Evolutionary conservation across 257 asterid species (phyloP), one percentile per base, ranked within the genome.

Genomic region (Fraxinus cuspidata): DNA sequence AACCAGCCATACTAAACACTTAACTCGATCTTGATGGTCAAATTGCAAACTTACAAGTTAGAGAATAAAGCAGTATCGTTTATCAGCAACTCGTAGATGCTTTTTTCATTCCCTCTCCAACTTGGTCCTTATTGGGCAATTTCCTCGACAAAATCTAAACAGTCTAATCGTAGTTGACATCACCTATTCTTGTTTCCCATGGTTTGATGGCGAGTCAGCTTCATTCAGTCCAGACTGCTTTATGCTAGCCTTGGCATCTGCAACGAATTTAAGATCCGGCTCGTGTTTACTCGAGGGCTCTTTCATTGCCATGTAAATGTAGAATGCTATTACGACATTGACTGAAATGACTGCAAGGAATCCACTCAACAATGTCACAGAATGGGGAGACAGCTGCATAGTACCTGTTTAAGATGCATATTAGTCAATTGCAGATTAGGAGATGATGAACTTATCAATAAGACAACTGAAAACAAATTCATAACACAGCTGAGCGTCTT

Each of bases 211-310:
- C 19, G 80, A 74, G 21, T 58, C 84, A 0, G 29, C 79, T 66
- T 78, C 85, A 44, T 71, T 82, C 82, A 75, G 83, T 56, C 80
- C 83, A 34, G 71, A 28, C 74, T 80, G 88, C 75, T 78, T 85
- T 29, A 91, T 70, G 75, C 96, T 89, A 65, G 89, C 91, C 87
- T 84, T 88, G 47, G 96, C 96, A 63, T 91, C 91, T 1, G 92
- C 92, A 13, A 91, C 83, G 75, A 91, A 91, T 67, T 80, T 81
- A 77, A 87, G 88, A 80, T 89, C 97, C 2, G 99, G 99, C 77
- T 85, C 96, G 27, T 91, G 97, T 80, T 91, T 93, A 83, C 81
- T 77, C 5, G 95, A 81, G n/a, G 97, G 96, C 81, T 93, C 99
- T 86, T 81, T 89, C 92, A 95, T 90, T 86, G 99, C 96, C 84